Evolutionary conservation across 2,329 filamentous ascomycete species (phyloP), one percentile per base, ranked within the genome.

Genomic region (Anthostomella pinea): DNA sequence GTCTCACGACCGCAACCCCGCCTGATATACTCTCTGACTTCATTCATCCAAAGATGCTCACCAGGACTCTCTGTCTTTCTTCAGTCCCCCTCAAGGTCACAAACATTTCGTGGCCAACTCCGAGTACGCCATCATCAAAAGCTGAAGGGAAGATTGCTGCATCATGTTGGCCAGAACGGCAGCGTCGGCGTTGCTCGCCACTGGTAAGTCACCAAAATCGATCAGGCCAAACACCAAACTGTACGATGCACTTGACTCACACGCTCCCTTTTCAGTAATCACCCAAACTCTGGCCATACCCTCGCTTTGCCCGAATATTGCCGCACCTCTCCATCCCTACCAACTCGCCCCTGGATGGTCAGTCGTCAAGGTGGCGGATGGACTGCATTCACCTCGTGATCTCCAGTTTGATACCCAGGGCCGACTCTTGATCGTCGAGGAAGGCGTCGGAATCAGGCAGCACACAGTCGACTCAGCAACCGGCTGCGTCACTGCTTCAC

Each of bases 351-450:
- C 43, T 9, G 54, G 47, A 8, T 55, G 52, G 52, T 38, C 39
- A 3, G 49, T 46, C 6, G 21, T 41, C 27, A 59, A 59, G 30
- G 49, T 59, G 6, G 52, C 43, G 7, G 49, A 40, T 13, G 47
- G 46, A 3, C 35, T 59, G 3, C 20, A 33, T 8, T 37, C 23
- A 3, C 56, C 56, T 33, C 53, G 56, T 7, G 49, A 52, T 23
- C 26, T 59, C 7, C 39, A 41, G 3, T 29, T 54, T 8, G 56
- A 59, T 23, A 33, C 20, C 15, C 7, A 33, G 5, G 51, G 53
- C 8, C 55, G 56, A 18, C 49, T 59, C 5, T 45, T 59, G 7
- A 36, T 58, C 17, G 45, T 57, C 1, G 41, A 59, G 30, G 9
- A 41, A 7, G 47, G 49, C 8, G 13, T 41, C 16, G 55, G 56